Evolutionary conservation across 2,329 filamentous ascomycete species (phyloP), one percentile per base, ranked within the genome.

Genomic region (Fusarium anguioides): DNA sequence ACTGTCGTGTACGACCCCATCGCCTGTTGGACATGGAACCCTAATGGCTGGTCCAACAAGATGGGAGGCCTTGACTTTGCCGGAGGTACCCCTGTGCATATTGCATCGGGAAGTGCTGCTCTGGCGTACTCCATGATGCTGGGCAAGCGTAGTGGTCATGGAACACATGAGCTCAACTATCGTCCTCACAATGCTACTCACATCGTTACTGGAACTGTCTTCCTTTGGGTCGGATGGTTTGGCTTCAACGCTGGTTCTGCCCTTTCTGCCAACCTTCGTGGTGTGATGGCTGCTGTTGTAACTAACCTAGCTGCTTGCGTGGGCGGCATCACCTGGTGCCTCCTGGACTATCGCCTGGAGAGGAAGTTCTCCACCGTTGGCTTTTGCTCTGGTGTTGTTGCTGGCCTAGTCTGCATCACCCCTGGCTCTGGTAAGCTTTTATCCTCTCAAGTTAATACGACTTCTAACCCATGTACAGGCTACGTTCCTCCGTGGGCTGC

Each of bases 191-290:
- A 97, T 73, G 93, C 96, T 44, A 96, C 93, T 6, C 92, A 96
- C 77, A 94, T 97, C 70, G 93, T 97, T 50, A 91, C 96, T 55
- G 94, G 94, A 27, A 97, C 94, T 5, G 93, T 97, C 44, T 97
- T 97, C 81, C 88, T 97, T 17, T 97, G 94, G 93, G 91, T 97
- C 17, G 94, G 94, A 52, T 97, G 93, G 94, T 96, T 97, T 74
- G 94, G 94, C 45, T 97, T 97, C 87, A 97, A 97, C 73, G 93
- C 92, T 47, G 93, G 93, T 67, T 94, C 91, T 17, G 93, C 93
- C 15, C 83, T 96, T 54, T 84, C 89, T 46, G 93, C 93, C 49
- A 96, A 96, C 78, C 79, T 97, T 75, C 90, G 94, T 46, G 92
- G 92, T 41, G 86, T 97, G 72, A 93, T 97, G 89, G 94, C 94